phyloP scores from a whole-genome alignment of 2,329 filamentous ascomycete species.

The Kalaharituber pfeilii region DNA sequence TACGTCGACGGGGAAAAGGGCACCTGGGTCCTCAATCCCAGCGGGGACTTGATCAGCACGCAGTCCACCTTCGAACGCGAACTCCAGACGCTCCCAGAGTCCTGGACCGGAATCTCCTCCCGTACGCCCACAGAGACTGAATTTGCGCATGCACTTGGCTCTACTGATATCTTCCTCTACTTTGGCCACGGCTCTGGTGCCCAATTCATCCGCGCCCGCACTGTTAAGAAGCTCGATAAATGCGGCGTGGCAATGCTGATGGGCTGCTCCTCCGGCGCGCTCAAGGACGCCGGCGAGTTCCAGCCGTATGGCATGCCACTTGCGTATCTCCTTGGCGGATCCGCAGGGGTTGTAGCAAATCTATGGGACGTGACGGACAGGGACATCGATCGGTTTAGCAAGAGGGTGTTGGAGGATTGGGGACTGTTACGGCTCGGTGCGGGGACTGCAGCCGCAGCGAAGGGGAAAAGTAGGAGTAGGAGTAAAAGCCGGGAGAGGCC shows the following conservation, averaged over 20 bases:
- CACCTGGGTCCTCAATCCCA: constrained; percentile 73
- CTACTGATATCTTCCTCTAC: constrained; percentile 63
- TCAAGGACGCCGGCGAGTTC: constrained; percentile 68
- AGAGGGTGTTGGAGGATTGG: constrained; percentile 66
- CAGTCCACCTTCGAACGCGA: constrained; percentile 54
- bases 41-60: constrained; percentile 64
- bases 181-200: constrained; percentile 92
- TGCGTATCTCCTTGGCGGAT: constrained; percentile 79
- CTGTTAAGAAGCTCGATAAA: constrained; percentile 57
- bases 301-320: constrained; percentile 81
- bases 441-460: constrained; percentile 22
- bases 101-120: constrained; percentile 57
- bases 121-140: constrained; percentile 58
- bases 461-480: constrained; percentile 23
- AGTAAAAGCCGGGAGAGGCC: constrained; percentile 17
- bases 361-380: constrained; percentile 97
- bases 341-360: constrained; percentile 73
- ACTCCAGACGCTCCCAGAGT: constrained; percentile 39
- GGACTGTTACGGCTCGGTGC: constrained; percentile 39
- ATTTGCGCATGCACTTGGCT: constrained; percentile 49
- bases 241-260: constrained; percentile 79
- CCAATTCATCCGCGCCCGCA: constrained; percentile 78
- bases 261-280: constrained; percentile 75
- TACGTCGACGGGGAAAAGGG: constrained; percentile 34
- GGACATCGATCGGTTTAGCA: constrained; percentile 87